Base-by-base conservation (phyloP, 345 rosid genomes). In the Lepidium sativum region DNA sequence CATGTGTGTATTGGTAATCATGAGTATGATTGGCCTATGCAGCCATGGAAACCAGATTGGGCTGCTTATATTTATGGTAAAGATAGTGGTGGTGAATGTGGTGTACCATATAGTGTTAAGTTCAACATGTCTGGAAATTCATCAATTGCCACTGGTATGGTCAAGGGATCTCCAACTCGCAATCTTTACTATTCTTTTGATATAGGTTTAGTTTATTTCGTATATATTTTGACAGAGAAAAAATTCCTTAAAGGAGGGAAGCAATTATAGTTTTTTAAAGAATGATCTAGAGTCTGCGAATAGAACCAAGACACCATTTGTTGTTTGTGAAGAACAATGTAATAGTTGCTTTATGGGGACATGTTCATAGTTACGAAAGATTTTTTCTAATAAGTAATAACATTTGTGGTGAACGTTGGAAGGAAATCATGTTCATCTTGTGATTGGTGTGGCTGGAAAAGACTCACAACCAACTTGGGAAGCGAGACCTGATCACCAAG, bases 1-100 rank as follows among this genome's bases (percentile, higher is more conserved):
- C 98, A 89, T 72, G 98, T 92, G 0, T 92, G 98, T 67, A 92
- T 92, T 39, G 98, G 98, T 54, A 92, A 89, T 69, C 98, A 89
- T 41, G 97, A 92, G 63, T 92, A 89, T 42, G 86, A 92, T 70
- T 92, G 98, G 98, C 96, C 92, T 8, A 72, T 65, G 2, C 98
- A 92, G 78, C 96, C 96, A 1, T 92, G 98, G 98, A 85, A 60
- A 69, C 98, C 96, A 15, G 84, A 86, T 0, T 92, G 98, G 95
- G 66, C 95, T 38, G 17, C 58, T 16, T 25, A 70, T 4, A 23
- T 77, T 23, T 92, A 85, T 51, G 85, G 88, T 23, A 87, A 78
- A 32, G 97, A 92, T 49, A 94, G 97, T 44, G 98, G 97, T 8
- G 97, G 98, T 42, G 98, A 89, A 71, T 89, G 96, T 61, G 96